These are phyloP conservation scores for Cryphonectria japonica DNA, from an alignment of 2,329 filamentous ascomycete species.

Conservation along the genomic window DNA sequence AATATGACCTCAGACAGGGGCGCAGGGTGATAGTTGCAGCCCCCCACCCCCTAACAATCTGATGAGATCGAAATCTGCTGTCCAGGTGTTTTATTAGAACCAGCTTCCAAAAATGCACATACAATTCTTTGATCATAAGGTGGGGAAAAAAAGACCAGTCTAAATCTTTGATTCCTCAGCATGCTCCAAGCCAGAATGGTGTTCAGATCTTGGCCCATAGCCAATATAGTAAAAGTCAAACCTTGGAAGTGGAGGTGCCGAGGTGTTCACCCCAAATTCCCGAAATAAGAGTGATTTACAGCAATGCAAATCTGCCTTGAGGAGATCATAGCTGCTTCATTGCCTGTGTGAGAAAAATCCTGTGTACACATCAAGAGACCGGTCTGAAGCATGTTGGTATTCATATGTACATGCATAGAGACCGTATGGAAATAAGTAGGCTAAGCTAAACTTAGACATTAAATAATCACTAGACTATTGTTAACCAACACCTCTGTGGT, in stretches of 20 bases:
- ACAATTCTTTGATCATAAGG: background rate
- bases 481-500: background rate
- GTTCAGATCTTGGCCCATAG: background rate
- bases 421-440: too few species aligned
- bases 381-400: background rate
- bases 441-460: background rate
- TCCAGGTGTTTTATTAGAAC: background rate
- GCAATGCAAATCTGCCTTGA: background rate
- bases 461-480: background rate
- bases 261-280: background rate
- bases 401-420: background rate
- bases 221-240: background rate
- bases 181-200: background rate
- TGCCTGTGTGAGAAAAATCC: background rate
- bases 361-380: background rate
- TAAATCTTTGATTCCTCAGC: background rate
- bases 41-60: background rate
- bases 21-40: background rate
- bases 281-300: background rate
- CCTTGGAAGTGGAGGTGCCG: background rate
- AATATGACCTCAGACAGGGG: constrained; percentile 1
- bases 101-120: background rate
- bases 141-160: background rate
- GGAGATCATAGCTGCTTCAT: background rate
- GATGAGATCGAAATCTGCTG: background rate